Base-by-base conservation (phyloP, 2,329 filamentous ascomycete species). In the Fusarium sp. region DNA sequence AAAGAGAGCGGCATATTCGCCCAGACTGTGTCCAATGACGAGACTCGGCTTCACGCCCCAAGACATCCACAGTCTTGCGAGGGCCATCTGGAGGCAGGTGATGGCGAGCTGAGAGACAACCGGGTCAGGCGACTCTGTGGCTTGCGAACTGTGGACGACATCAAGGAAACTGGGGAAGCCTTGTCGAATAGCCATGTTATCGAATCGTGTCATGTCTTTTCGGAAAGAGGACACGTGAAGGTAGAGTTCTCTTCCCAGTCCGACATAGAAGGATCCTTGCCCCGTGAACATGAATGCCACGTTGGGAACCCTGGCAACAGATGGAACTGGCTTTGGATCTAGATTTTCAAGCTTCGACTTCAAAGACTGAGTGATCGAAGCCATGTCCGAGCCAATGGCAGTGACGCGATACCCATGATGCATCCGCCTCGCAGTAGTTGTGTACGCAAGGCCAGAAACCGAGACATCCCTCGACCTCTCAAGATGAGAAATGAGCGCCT, bases 341-440 rank as follows among this genome's bases (percentile, higher is more conserved):
- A 74, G 58, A 1, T n/a, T 56, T 5, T 34, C 45, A 6, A 76
- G 18, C 16, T 70, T 73, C 2, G 56, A 57, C 10, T 59, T 67
- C 1, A 77, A 35, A 1, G 61, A 57, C 24, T 68, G 69, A 24
- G 27, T 20, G 45, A 78, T 64, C 1, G 71, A 69, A 2, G 52
- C 4, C 5, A 62, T 18, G 11, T 74, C 69, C 13, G 69, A 62
- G 1, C 73, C 87, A 5, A 84, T 80, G 50, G 88, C 84, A 47
- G 85, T 86, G 79, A 89, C 85, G 54, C 89, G 86, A 83, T 87
- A 89, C 74, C 87, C 84, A 79, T 91, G 88, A 71, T 92, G 91
- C 13, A 90, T 87, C 52, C 88, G 87, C 24, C 91, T 87, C 16
- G 92, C 93, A 6, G 91, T 93, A 1, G 90, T 91, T 1, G 90